phyloP scores from a whole-genome alignment of 108 stramenopile species.

The Cylindrotheca fusiformis region DNA sequence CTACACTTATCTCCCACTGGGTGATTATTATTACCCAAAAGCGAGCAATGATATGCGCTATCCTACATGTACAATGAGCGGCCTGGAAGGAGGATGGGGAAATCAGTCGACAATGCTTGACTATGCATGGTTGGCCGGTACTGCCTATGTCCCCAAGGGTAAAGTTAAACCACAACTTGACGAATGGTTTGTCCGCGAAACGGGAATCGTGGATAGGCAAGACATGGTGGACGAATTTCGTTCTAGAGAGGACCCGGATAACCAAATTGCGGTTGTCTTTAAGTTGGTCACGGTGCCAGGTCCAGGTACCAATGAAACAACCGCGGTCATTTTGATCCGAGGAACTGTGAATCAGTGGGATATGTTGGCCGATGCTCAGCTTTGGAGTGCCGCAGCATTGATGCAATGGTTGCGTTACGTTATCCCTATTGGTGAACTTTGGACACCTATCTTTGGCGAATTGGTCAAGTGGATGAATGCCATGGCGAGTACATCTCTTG shows the following conservation, averaged over 20 bases:
- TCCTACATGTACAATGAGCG: conserved; percentile 48
- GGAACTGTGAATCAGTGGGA: conserved; percentile 76
- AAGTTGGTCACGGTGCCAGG: conserved; percentile 47
- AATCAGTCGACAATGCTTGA: conserved; percentile 42
- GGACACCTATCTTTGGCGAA: conserved; percentile 52
- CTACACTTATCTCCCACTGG: conserved; percentile 14
- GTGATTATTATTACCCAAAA: conserved; percentile 41
- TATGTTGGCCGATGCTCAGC: conserved; percentile 58
- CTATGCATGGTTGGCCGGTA: conserved; percentile 46
- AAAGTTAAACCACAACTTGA: conserved; percentile 33
- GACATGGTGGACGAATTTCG: conserved; percentile 49
- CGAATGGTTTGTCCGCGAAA: conserved; percentile 51
- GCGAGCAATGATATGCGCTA: conserved; percentile 35
- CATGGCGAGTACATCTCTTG: conserved; percentile 28
- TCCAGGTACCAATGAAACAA: conserved; percentile 10
- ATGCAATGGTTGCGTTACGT: conserved; percentile 57
- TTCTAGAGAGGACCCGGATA: conserved; percentile 5
- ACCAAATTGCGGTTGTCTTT: conserved; percentile 48
- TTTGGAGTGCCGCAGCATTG: conserved; percentile 67
- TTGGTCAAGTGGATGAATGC: conserved; percentile 20
- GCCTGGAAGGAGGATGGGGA: conserved; percentile 3
- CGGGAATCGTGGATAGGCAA: conserved; percentile 27
- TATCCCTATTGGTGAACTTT: conserved; percentile 61
- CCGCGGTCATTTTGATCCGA: conserved; percentile 62
- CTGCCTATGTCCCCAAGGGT: conserved; percentile 37